These are phyloP conservation scores for Fimicolochytrium jonesii DNA, from an alignment of 192 early-diverging fungal genomes.

Conservation along the genomic window DNA sequence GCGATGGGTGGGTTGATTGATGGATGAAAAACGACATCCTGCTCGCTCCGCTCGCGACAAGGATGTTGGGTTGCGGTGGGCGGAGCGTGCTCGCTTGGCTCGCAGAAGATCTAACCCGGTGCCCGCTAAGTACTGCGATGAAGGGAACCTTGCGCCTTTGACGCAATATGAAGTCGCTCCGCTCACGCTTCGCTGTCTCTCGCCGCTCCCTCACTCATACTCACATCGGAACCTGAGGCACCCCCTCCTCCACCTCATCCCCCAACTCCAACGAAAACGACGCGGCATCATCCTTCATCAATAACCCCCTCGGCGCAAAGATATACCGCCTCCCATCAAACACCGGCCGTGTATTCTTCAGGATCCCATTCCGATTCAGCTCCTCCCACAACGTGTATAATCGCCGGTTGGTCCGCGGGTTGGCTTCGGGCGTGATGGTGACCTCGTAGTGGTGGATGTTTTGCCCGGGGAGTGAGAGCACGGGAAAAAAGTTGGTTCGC, in stretches of 20 bases:
- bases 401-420: constrained; percentile 65
- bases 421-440: constrained; percentile 69
- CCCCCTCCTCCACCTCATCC: constrained; percentile 33
- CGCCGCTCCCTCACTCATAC: too few relatives aligned
- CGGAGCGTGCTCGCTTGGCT: too few relatives aligned
- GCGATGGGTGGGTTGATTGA: too few relatives aligned
- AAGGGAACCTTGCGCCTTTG: too few relatives aligned
- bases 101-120: too few relatives aligned
- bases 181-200: too few relatives aligned
- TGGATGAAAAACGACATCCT: too few relatives aligned
- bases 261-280: constrained; percentile 56
- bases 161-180: too few relatives aligned
- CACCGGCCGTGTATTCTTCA: constrained; percentile 64
- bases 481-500: constrained; percentile 73
- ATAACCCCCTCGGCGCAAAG: constrained; percentile 55
- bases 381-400: constrained; percentile 63
- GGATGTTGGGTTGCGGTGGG: too few relatives aligned
- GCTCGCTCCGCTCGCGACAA: too few relatives aligned
- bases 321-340: constrained; percentile 83
- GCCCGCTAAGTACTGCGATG: too few relatives aligned
- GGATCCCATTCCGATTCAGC: constrained; percentile 40
- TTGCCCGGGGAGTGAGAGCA: constrained; percentile 59
- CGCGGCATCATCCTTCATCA: constrained; percentile 50
- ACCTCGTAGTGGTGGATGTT: constrained; percentile 88
- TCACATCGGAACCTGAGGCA: too few relatives aligned